Evolutionary conservation across 345 rosid genomes (phyloP).

Genomic region (Pseudoturritis turrita): DNA sequence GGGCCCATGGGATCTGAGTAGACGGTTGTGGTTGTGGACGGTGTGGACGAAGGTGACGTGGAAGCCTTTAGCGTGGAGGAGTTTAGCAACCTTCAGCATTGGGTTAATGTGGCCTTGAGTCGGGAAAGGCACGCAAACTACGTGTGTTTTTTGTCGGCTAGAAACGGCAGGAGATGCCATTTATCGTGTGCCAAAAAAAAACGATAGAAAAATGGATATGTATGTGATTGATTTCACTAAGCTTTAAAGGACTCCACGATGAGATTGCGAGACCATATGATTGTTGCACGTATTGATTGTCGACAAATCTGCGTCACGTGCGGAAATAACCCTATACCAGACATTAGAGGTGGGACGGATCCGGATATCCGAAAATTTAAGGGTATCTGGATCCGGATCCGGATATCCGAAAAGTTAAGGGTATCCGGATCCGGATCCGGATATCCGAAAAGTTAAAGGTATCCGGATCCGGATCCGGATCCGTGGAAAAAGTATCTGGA

Average conservation of each 20-base stretch:
- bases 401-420: no score
- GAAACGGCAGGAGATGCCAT: background rate
- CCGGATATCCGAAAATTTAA: no score
- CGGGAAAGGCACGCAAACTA: conserved; percentile 3
- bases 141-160: background rate
- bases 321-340: no score
- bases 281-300: background rate
- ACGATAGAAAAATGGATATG: background rate
- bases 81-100: conserved; percentile 10
- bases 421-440: no score
- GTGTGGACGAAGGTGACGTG: conserved; percentile 45
- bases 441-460: no score
- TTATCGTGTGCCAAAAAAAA: background rate
- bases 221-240: background rate
- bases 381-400: no score
- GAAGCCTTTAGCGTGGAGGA: conserved; percentile 24
- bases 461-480: no score
- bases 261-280: background rate
- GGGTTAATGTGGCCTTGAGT: conserved; percentile 13
- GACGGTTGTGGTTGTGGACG: conserved; percentile 32
- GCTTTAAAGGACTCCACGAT: background rate
- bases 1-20: conserved; percentile 29
- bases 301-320: no score
- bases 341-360: no score
- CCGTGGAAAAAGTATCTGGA: no score